A percentile compares a stretch with the other conserved stretches of the same genome.
phyloP scores from a whole-genome alignment of 345 rosid species.

The Tarenaya hassleriana region DNA sequence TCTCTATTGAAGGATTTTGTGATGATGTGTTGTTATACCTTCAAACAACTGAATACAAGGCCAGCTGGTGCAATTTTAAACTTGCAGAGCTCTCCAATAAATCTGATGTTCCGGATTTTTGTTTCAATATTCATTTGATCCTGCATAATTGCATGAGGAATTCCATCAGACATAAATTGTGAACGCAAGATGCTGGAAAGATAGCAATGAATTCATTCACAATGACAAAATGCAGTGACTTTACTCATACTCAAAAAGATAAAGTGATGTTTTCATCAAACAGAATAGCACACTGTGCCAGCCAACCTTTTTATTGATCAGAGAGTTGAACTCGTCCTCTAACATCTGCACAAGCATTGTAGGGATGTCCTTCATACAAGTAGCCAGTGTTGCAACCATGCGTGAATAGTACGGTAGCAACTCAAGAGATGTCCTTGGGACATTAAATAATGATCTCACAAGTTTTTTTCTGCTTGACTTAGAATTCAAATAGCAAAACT shows the following conservation, averaged over 20 bases:
- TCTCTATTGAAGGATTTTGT: conserved; percentile 17
- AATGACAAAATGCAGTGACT: conserved; percentile 8
- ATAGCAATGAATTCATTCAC: conserved; percentile 3
- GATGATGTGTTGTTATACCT: conserved; percentile 41
- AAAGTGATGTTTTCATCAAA: conserved; percentile 17
- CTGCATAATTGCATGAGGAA: conserved; percentile 38
- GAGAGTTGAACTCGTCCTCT: conserved; percentile 96
- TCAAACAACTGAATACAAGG: conserved; percentile 86
- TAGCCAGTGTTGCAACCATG: conserved; percentile 89
- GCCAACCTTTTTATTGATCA: conserved; percentile 85
- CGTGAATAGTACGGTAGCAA: conserved; percentile 93
- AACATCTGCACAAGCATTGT: conserved; percentile 83
- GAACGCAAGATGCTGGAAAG: conserved; percentile 5
- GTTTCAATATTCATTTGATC: conserved; percentile 99
- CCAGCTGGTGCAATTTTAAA: conserved; percentile 78
- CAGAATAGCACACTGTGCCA: background rate
- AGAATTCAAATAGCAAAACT: conserved; percentile 91
- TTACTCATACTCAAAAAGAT: conserved; percentile 9
- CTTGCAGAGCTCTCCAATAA: conserved; percentile 98
- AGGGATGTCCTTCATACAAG: conserved; percentile 93
- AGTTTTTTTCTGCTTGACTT: conserved; percentile 93
- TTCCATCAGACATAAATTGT: conserved; percentile 14
- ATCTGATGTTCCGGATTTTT: conserved; percentile 92
- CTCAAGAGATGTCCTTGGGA: conserved; percentile 95
- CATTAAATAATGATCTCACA: conserved; percentile 88